These are phyloP conservation scores for Talaromyces ruber DNA, from an alignment of 495 filamentous ascomycete genomes.

Conservation along the genomic window DNA sequence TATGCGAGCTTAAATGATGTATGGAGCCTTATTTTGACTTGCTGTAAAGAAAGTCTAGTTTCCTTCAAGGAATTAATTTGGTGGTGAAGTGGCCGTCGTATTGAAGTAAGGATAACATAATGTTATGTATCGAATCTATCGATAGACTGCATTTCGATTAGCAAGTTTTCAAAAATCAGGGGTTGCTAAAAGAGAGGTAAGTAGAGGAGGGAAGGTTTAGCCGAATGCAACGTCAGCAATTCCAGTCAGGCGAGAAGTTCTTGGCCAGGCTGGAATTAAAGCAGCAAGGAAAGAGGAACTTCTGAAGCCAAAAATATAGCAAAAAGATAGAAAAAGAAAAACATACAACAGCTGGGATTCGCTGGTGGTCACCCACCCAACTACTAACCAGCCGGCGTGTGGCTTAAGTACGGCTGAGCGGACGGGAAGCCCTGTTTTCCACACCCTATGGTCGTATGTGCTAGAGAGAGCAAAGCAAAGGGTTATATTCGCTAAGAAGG, in stretches of 20 bases:
- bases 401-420: background rate
- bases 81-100: too few relatives aligned
- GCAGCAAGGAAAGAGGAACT: background rate
- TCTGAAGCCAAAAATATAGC: background rate
- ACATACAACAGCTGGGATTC: background rate
- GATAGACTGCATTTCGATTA: too few relatives aligned
- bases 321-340: background rate
- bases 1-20: too few relatives aligned
- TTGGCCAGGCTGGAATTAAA: background rate
- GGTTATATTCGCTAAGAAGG: too few relatives aligned
- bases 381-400: background rate
- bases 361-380: background rate
- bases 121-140: too few relatives aligned
- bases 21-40: too few relatives aligned
- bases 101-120: too few relatives aligned
- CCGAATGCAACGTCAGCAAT: background rate
- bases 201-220: background rate
- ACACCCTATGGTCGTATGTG: background rate
- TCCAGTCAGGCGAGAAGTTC: background rate
- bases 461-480: too few relatives aligned
- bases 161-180: too few relatives aligned
- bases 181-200: background rate
- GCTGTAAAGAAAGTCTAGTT: too few relatives aligned
- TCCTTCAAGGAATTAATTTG: too few relatives aligned
- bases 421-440: background rate